Base-by-base conservation (phyloP, 148 eudicot species). In the Silene conica region DNA sequence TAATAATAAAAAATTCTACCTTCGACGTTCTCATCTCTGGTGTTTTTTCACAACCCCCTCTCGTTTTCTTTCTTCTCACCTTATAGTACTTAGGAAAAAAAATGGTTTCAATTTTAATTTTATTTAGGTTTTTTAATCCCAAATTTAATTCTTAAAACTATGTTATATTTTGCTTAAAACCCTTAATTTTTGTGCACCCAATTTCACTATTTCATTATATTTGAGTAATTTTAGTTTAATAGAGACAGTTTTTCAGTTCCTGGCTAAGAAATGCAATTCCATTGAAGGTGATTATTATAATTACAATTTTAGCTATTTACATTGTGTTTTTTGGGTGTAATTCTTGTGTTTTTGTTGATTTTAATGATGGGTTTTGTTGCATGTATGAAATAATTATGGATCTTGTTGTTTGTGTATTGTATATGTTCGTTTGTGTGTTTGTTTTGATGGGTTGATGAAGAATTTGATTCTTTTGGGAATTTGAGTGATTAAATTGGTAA, bases 311-410 rank as follows among this genome's bases (percentile, higher is more conserved):
- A 2, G 28, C 2, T 26, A 26, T n/a, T 66, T 45, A 58, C 61
- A 3, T 74, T 43, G 50, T 19, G 65, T 76, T 58, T 71, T 2
- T 69, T 64, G 46, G 41, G 76, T 21, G 19, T 73, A 64, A 57
- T 67, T 25, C 16, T 63, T 64, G 68, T 64, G 18, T 31, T 64
- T 3, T 73, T 77, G 3, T 57, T 19, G 55, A 22, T 70, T 48
- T 77, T 61, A 48, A 12, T 31, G 64, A 7, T 64, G 57, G 78
- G 82, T 75, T 28, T 74, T 80, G 11, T 80, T 82, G 86, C 85
- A 80, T 87, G 80, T 43, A 41, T 75, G 58, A 16, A 13, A 3
- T 23, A 46, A 73, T 70, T 75, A 21, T 71, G 80, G 86, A 88
- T 88, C 87, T 81, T 74, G 55, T 50, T 50, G 55, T 13, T 50